Base-by-base conservation (phyloP, 192 early-diverging fungal species). In the Podila minutissima region DNA sequence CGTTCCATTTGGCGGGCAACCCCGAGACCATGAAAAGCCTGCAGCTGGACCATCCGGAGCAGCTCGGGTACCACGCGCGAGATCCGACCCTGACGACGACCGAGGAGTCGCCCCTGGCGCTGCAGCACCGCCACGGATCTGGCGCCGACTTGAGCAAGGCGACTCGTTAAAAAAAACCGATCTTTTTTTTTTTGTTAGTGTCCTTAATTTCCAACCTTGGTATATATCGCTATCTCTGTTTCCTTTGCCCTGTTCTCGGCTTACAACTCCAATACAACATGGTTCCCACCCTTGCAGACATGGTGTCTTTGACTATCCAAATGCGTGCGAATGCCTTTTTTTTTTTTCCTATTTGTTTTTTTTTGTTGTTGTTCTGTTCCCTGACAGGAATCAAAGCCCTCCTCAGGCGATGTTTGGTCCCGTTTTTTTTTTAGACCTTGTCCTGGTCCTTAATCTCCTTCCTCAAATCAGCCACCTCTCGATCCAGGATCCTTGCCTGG, bases 401-500 rank as follows among this genome's bases (percentile, higher is more conserved):
- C 33, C 33, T 7, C 33, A 7, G 33, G 29, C 29, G 29, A 29
- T 3, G 3, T 29, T 3, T 29, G 1, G 29, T 1, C 29, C 29
- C 29, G 29, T 2, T 37, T 17, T 67, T 2, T 37, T 17, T 67
- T 69, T 81, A 81, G 58, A 81, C 77, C 66, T 61, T 81, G 62
- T 81, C 77, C 51, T 81, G 77, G 67, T 81, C 77, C 62, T 69
- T 69, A 62, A 81, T 81, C 77, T 81, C 71, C 12, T 69, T 69
- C 24, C 62, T 60, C 51, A 93, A 73, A 7, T 85, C 73, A 50
- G 75, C 72, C 20, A 95, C 93, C 72, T 95, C 93, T 10, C 92
- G 60, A 1, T 85, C 85, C 51, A 95, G 78, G 49, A 95, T 82
- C 9, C 93, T 75, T 15, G 83, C 70, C 83, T 95, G 92, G 5